Evolutionary conservation across 208 protist species (phyloP).

Genomic region (Tritrichomonas foetus): DNA sequence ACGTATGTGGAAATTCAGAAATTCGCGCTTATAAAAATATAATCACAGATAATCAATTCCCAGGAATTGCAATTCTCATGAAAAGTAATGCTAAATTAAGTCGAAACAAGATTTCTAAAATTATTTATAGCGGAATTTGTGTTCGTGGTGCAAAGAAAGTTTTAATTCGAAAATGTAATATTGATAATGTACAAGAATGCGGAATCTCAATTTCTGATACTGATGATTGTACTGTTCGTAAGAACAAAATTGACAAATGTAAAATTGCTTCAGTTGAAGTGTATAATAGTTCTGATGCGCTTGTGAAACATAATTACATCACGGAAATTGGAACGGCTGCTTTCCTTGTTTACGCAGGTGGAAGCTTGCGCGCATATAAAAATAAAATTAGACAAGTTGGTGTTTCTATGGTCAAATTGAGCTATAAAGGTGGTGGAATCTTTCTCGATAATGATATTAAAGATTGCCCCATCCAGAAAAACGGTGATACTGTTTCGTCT

Average conservation of each 20-base stretch:
- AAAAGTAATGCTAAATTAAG: neutral
- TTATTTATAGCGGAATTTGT: neutral
- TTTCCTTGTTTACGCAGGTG: neutral
- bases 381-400: neutral
- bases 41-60: neutral
- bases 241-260: neutral
- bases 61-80: neutral
- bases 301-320: neutral
- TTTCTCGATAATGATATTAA: neutral
- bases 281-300: neutral
- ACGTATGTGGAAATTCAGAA: neutral
- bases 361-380: neutral
- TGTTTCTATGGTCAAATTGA: neutral
- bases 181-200: neutral
- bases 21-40: too few relatives aligned
- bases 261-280: neutral
- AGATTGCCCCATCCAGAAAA: neutral
- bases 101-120: neutral
- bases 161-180: neutral
- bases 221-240: neutral
- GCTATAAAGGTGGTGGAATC: neutral
- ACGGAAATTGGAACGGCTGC: neutral
- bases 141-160: neutral
- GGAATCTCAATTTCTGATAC: neutral
- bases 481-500: neutral